Base-by-base conservation (phyloP, 805 yeast species). In the Cyberlindnera xishuangbannaensis region DNA sequence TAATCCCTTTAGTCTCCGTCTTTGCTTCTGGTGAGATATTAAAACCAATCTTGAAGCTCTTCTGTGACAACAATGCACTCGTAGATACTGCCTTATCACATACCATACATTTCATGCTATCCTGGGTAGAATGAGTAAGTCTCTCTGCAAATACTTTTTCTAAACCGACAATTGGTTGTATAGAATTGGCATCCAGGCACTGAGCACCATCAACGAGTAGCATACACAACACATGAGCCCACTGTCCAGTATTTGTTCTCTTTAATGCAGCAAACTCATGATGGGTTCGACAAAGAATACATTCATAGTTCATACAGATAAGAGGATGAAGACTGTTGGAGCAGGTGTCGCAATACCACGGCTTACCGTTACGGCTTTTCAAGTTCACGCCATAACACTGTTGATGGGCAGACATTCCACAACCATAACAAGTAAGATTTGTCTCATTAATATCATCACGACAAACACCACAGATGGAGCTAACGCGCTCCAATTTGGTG, bases 151-250 rank as follows among this genome's bases (percentile, higher is more conserved):
- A 45, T 7, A 51, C 40, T 13, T 36, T 37, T 8, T 51, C 59
- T 0, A 65, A 46, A 3, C 73, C 73, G 16, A 56, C 45, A 7
- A 69, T 55, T 0, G 78, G 79, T 41, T 76, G 78, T 41, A 77
- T 30, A 11, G 56, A 28, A 15, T 50, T 39, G 1, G 63, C 21
- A 40, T 67, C 60, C 0, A 66, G 74, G 49, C 68, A 73, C 18
- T 54, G 56, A 5, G 69, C 51, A n/a, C 61, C 58, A 5, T 70
- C 57, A 18, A 62, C 60, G 50, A 78, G 77, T 0, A 82, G 31
- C 0, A 88, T 78, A 58, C 97, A 87, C 3, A 73, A 40, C 3
- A 80, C 59, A 61, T 87, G 96, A 21, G 78, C 76, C 96, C 96
- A 87, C 37, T 67, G 64, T 1, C 83, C 83, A 35, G 67, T 71